Evolutionary conservation across 345 rosid genomes (phyloP), one percentile per base, ranked within the genome.

Genomic region (Xanthoceras sorbifolium): DNA sequence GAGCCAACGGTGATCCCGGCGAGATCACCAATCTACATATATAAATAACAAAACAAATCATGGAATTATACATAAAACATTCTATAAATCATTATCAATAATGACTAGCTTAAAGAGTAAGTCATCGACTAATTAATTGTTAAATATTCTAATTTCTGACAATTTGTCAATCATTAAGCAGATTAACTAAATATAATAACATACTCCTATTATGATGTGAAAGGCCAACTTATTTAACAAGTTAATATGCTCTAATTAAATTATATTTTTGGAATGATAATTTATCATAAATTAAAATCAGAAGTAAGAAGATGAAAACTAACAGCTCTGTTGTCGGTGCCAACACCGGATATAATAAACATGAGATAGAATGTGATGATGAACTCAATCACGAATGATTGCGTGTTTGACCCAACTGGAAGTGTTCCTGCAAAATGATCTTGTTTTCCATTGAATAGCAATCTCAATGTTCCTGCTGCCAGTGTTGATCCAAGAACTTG

Each of bases 1-100:
- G 98, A 76, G 8, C 99, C 99, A 22, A 96, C 87, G 0, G 98
- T 98, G 62, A 96, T 90, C 28, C 98, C 98, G 2, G 98, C 98
- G 34, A 97, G 95, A 63, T 97, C 97, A 62, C 99, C 99, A 61
- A 93, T 91, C 98, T 96, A 86, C 66, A 68, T 40, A 63, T 50
- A 1, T 62, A 74, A n/a, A n/a, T 50, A 76, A 63, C 3, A 18
- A 11, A 70, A 71, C 26, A 31, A 69, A 25, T 31, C 10, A 61
- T 32, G 8, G 18, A 61, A 42, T 28, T 20, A 36, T 14, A 25
- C 29, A n/a, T 22, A 46, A 23, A 46, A 6, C 9, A 63, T 60
- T 59, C 20, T 29, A 6, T 6, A 40, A 0, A 31, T 72, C 72
- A 44, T 31, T 73, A 32, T 71, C 76, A 46, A 40, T 28, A 26